Evolutionary conservation across 1,284 basidiomycete species (phyloP), one percentile per base, ranked within the genome.

Genomic region (Phlebopus sp.): DNA sequence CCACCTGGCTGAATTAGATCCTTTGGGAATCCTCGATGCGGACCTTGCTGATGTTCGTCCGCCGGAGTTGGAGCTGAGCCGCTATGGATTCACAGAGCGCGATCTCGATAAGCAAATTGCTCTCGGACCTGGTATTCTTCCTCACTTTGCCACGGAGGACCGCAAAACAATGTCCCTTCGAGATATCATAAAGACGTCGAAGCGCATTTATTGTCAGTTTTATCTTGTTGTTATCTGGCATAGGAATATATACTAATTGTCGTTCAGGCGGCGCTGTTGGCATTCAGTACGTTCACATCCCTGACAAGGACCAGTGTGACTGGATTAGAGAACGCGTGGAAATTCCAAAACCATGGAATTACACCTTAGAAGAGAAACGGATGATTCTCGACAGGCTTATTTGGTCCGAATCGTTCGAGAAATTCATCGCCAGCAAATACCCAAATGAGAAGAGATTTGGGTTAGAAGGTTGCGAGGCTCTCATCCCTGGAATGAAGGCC

Each of bases 371-470:
- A 64, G 96, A 99, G 77, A 99, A 99, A 75, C 86, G 94, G 50
- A 96, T 97, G 88, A 97, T 99, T 57, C 82, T 99, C 51, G 97
- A 99, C 73, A 91, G 97, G 53, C 85, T 98, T 63, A 97, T 98
- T 71, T 99, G 97, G 97, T 99, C 96, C 23, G 96, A 99, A 68
- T 90, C 92, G 5, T 98, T 99, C 63, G 97, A 99, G 71, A 95
- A 96, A 66, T 99, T 97, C 77, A 95, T 99, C 59, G 87, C 94
- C 18, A 92, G 86, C 77, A 99, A 99, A 71, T 97, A 94, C 73
- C 97, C 97, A 56, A 99, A 97, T 74, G 97, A 99, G 77, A 99
- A 99, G 75, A 90, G 97, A 47, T 99, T 99, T 73, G 97, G 97
- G 72, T 82, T 99, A 46, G 97, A 99, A 72, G 97, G 97, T 53